phyloP scores from a whole-genome alignment of 371 early-diverging fungal species.

The Funneliformis caledonium region DNA sequence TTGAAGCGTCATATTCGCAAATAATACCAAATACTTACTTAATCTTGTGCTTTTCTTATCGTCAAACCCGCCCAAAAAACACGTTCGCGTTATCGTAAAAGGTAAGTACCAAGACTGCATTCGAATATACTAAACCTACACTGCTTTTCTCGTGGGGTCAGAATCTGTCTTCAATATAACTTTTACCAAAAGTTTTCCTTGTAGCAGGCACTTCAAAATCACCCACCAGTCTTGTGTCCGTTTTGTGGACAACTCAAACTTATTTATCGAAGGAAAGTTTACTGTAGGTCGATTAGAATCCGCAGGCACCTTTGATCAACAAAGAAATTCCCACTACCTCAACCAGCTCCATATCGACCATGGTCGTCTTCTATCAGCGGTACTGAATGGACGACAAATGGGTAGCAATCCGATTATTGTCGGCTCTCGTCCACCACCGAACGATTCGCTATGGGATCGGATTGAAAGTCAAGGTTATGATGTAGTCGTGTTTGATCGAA shows the following conservation, averaged over 20 bases:
- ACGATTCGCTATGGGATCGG: slow-evolving; percentile 21
- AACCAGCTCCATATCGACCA: slow-evolving; percentile 17
- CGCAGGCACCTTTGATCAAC: not conserved
- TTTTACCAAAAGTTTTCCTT: no score
- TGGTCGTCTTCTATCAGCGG: slow-evolving; percentile 8
- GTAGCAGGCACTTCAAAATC: not conserved
- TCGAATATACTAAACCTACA: no score
- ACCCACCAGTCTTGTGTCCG: not conserved
- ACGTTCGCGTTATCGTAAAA: no score
- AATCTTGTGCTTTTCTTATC: no score
- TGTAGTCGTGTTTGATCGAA: not conserved
- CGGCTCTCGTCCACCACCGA: slow-evolving; percentile 15
- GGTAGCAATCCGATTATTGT: not conserved
- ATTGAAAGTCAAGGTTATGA: slow-evolving; percentile 4
- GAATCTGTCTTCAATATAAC: no score
- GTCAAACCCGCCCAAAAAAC: no score
- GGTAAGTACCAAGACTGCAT: no score
- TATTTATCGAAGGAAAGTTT: slow-evolving; percentile 4
- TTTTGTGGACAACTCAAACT: slow-evolving; percentile 21
- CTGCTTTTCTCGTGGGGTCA: no score
- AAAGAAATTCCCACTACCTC: not conserved
- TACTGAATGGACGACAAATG: slow-evolving; percentile 5
- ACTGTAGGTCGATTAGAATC: not conserved
- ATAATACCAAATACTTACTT: no score
- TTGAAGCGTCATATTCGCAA: no score